Evolutionary conservation across 192 early-diverging fungal species (phyloP).

Genomic region (Entomortierella lignicola): DNA sequence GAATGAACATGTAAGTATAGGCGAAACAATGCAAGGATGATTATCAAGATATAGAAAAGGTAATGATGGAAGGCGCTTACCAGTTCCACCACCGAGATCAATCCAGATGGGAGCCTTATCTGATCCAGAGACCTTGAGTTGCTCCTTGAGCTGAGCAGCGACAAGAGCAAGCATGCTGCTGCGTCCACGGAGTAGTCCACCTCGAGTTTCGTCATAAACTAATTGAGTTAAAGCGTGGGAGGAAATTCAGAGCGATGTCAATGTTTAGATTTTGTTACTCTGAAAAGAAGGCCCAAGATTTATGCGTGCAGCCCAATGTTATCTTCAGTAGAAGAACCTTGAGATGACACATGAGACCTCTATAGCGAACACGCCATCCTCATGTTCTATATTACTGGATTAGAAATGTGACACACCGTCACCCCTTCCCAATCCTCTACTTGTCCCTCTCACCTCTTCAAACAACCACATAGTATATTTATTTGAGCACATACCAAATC

Average conservation of each 20-base stretch:
- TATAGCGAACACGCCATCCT: neutral
- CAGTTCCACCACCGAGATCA: constrained; percentile 76
- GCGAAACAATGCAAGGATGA: no score
- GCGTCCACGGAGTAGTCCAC: constrained; percentile 77
- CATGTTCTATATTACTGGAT: neutral
- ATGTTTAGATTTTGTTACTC: no score
- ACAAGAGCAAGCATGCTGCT: constrained; percentile 85
- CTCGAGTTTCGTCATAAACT: constrained; percentile 84
- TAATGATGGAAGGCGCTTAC: constrained; percentile 18
- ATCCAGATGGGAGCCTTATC: constrained; percentile 64
- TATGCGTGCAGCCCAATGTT: no score
- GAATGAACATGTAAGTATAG: no score
- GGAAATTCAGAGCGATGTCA: neutral
- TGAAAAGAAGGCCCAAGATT: no score
- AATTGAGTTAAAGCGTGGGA: constrained; percentile 8
- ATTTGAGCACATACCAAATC: no score
- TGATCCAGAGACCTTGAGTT: constrained; percentile 24
- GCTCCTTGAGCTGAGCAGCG: constrained; percentile 76
- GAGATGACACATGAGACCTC: no score
- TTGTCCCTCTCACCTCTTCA: neutral
- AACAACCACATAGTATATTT: neutral
- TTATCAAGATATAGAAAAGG: no score
- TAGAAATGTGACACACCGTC: neutral
- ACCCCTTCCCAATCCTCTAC: no score
- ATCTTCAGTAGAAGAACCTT: no score